Base-by-base conservation (phyloP, 805 yeast genomes). In the Starmerella vaccinii region DNA sequence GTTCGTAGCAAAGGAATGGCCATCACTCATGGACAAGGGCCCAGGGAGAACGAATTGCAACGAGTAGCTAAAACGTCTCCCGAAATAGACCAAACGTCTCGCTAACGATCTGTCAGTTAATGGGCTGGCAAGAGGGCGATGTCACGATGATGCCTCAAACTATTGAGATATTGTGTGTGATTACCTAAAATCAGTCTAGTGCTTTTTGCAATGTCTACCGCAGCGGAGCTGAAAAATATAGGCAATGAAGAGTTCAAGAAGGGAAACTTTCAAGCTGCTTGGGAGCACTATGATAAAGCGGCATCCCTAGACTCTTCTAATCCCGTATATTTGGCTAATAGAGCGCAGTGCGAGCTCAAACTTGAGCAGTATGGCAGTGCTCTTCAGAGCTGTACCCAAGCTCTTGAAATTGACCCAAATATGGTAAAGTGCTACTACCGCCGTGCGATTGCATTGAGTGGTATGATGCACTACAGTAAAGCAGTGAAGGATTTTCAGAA, bases 331-430 rank as follows among this genome's bases (percentile, higher is more conserved):
- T 83, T 68, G 60, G 80, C 95, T 19, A 89, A 89, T 66, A 71
- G 95, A 57, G 95, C 96, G 0, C 92, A 87, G 64, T 95, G 87
- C 0, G 82, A 88, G 58, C 78, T 90, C 62, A 85, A 87, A 61
- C 65, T 81, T 50, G 98, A 90, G 64, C 82, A 81, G 60, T 89
- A 82, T 64, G 97, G 96, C 3, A 72, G 78, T 49, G 95, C 96
- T 0, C 75, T 89, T 2, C 70, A 66, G n/a, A 96, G 89, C 64
- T 81, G 95, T 59, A 76, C 80, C 30, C 68, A 69, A 40, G 85
- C 97, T 1, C 73, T 92, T 40, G 75, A 73, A 44, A 61, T 81
- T 9, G 87, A 90, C 62, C 75, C 80, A 1, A 63, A 69, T 18
- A 83, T 85, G 61, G 68, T 80, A 32, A 90, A 90, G 66, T 88